Evolutionary conservation across 225 moss, liverwort and hornwort species (phyloP).

Genomic region (Lunularia cruciata): DNA sequence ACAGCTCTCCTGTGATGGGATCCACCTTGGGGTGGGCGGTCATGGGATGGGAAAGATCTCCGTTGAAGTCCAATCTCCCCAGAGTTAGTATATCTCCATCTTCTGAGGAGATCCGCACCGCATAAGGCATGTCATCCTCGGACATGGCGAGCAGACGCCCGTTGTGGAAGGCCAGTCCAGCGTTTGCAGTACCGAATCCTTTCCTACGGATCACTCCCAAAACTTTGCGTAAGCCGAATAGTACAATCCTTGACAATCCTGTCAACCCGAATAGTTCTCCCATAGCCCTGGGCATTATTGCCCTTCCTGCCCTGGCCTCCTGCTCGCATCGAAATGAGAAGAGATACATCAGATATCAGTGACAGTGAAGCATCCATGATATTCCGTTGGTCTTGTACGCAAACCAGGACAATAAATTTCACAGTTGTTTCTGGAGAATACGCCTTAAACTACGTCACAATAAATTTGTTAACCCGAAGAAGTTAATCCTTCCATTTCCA

Average conservation of each 20-base stretch:
- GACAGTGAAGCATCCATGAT: no score
- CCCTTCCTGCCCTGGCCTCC: slow-evolving; percentile 19
- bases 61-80: slow-evolving; percentile 3
- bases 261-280: slow-evolving; percentile 27
- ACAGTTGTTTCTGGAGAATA: no score
- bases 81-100: slow-evolving; percentile 22
- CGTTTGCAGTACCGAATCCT: slow-evolving; percentile 27
- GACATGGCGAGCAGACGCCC: no score
- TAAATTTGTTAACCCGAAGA: no score
- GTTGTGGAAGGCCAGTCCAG: slow-evolving; percentile 31
- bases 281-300: slow-evolving; percentile 20
- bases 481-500: no score
- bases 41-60: background rate
- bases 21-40: slow-evolving; percentile 28
- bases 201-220: slow-evolving; percentile 24
- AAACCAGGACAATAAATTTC: no score
- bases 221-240: slow-evolving; percentile 18
- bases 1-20: slow-evolving; percentile 25
- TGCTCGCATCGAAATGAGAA: background rate
- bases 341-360: no score
- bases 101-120: slow-evolving; percentile 11
- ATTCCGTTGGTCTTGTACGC: no score
- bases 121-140: slow-evolving; percentile 40
- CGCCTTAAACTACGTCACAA: no score
- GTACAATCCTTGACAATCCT: slow-evolving; percentile 23